Conservation (phyloP, 345 rosid species). For the Acer yangbiense region DNA sequence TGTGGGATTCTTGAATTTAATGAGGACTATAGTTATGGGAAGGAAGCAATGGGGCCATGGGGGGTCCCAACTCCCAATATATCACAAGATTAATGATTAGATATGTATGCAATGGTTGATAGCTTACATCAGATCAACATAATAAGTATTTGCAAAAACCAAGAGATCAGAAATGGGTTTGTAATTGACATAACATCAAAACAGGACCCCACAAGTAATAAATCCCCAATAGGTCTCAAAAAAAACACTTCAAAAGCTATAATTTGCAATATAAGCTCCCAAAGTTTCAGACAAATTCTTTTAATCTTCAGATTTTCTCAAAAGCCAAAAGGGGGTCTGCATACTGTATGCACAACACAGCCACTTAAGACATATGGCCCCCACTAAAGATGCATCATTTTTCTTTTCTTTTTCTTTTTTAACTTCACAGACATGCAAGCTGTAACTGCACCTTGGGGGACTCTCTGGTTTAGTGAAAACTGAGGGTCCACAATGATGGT, state of each 20-base stretch:
- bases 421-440: slow-evolving; percentile 18
- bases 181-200: neutral
- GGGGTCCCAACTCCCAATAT: slow-evolving; percentile 17
- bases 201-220: slow-evolving; percentile 28
- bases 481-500: slow-evolving; percentile 34
- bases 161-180: slow-evolving; percentile 19
- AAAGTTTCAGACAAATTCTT: neutral
- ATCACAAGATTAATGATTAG: slow-evolving; percentile 29
- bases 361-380: slow-evolving; percentile 17
- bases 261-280: slow-evolving; percentile 5
- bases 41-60: slow-evolving; percentile 11
- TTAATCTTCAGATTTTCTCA: slow-evolving; percentile 24
- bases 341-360: slow-evolving; percentile 8
- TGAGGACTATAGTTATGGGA: slow-evolving; percentile 27
- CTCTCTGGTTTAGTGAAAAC: slow-evolving; percentile 13
- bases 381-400: slow-evolving; percentile 27
- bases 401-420: neutral
- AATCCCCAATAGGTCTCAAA: slow-evolving; percentile 22
- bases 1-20: neutral
- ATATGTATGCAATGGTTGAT: slow-evolving; percentile 21
- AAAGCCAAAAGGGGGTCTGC: slow-evolving; percentile 23
- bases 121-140: slow-evolving; percentile 22
- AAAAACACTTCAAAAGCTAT: slow-evolving; percentile 12
- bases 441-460: slow-evolving; percentile 22
- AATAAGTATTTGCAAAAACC: slow-evolving; percentile 12